Conservation (phyloP, 1,139 yeast species). For the Yamadazyma aaseri region DNA sequence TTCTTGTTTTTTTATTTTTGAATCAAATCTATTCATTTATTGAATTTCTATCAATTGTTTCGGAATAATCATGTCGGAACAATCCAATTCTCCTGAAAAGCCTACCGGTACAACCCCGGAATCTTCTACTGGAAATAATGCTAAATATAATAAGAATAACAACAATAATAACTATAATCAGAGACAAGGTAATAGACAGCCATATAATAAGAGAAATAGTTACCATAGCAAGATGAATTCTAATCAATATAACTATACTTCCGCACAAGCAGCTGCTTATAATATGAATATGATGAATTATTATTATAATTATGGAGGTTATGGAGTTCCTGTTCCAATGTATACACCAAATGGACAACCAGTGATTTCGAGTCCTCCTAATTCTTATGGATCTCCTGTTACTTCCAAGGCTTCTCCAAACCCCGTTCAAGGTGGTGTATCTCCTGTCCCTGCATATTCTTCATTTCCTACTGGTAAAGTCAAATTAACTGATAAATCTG, state of each 20-base stretch:
- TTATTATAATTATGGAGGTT: constrained; percentile 18
- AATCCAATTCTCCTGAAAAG: background rate
- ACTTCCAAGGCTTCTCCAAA: constrained; percentile 8
- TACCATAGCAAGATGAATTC: constrained; percentile 8
- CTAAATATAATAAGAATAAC: constrained; percentile 6
- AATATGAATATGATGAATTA: constrained; percentile 20
- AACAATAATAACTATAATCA: constrained; percentile 4
- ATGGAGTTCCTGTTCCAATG: constrained; percentile 13
- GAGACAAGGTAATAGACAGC: constrained; percentile 4
- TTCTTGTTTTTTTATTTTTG: too few species aligned
- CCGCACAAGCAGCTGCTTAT: constrained; percentile 15
- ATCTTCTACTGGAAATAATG: too few species aligned
- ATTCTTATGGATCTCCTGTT: constrained; percentile 7
- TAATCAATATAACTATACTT: constrained; percentile 15
- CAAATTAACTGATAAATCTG: constrained; percentile 46
- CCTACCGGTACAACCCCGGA: background rate
- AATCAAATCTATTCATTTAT: too few species aligned
- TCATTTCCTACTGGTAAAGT: constrained; percentile 21
- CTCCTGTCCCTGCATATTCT: constrained; percentile 12
- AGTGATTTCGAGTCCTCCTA: constrained; percentile 8
- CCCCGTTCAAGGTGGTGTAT: constrained; percentile 10
- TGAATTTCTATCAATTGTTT: too few species aligned
- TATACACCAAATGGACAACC: constrained; percentile 8
- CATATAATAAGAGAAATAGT: constrained; percentile 7
- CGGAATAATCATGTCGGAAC: constrained; percentile 1